Conservation (phyloP, 2,329 filamentous ascomycete species). For the Bimuria novae-zelandiae region DNA sequence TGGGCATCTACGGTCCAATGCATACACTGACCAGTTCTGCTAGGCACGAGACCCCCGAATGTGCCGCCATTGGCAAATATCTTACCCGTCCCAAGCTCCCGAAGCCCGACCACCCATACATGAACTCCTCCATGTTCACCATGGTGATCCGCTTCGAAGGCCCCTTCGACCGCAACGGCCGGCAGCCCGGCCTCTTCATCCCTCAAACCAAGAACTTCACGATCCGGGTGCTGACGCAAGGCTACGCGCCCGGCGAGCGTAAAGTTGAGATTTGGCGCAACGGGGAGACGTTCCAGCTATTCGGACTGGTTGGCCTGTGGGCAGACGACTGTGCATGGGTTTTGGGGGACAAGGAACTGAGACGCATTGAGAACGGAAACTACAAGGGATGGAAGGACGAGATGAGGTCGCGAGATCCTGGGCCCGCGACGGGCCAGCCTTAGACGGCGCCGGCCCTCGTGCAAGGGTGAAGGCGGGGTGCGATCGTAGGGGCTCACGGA, state of each 20-base stretch:
- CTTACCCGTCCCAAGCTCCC: neutral
- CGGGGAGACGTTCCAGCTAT: neutral
- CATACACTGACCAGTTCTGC: neutral
- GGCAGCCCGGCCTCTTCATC: neutral
- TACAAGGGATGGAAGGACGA: neutral
- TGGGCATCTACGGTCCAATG: too few relatives aligned
- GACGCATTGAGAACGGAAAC: neutral
- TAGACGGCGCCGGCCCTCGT: too few relatives aligned
- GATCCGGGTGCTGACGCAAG: neutral
- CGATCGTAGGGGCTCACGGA: too few relatives aligned
- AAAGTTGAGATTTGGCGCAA: constrained; percentile 1
- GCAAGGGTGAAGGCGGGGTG: too few relatives aligned
- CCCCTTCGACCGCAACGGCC: neutral
- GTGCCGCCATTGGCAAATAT: neutral
- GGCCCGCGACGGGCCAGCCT: too few relatives aligned
- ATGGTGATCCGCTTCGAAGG: neutral
- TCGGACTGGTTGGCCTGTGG: neutral
- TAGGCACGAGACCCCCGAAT: neutral
- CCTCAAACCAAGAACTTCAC: neutral
- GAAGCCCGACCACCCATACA: neutral
- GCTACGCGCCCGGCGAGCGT: neutral
- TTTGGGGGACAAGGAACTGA: neutral
- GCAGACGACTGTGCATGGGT: neutral
- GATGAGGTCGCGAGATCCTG: too few relatives aligned
- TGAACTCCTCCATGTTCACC: neutral